Base-by-base conservation (phyloP, 1,139 yeast genomes). In the Geotrichum europaeum region DNA sequence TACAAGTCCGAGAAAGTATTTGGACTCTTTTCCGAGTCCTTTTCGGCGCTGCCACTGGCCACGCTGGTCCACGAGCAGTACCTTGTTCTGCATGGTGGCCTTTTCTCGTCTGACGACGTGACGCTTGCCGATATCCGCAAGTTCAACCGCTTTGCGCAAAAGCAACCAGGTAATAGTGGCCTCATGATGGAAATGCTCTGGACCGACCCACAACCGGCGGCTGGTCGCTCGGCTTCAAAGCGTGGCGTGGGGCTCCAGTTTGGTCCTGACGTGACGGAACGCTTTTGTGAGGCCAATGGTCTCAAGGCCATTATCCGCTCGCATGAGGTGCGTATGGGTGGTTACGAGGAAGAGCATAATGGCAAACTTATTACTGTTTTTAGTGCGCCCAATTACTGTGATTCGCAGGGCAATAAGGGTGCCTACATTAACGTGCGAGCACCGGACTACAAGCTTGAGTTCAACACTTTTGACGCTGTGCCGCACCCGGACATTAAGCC, bases 311-410 rank as follows among this genome's bases (percentile, higher is more conserved):
- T 95, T 51, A 87, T 94, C 69, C 81, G 99, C 69, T 90, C 97
- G 2, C 99, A 94, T 71, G 99, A 94, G 75, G 97, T 94, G 7
- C 81, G 98, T 70, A 87, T 87, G 88, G 85, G 81, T 7, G 99
- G 99, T 56, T 90, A 87, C 62, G 92, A 90, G 66, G 80, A 80
- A 58, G 98, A 94, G 71, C 99, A 94, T 70, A 81, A 86, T 63
- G 96, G 96, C 10, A 81, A 85, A 68, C 82, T 94, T 59, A 84
- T 91, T 62, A 94, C 99, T 0, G 96, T 94, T 25, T 94, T 94
- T 74, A 86, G 96, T 74, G 99, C 99, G 0, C 99, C 99, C 50
- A 92, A 95, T 74, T 94, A 94, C 74, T 92, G 98, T 76, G 99
- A 95, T 71, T 79, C 87, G 20, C 91, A 90, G 60, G 96, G 96